phyloP scores from a whole-genome alignment of 192 early-diverging fungal species.

The Umbelopsis sp. region DNA sequence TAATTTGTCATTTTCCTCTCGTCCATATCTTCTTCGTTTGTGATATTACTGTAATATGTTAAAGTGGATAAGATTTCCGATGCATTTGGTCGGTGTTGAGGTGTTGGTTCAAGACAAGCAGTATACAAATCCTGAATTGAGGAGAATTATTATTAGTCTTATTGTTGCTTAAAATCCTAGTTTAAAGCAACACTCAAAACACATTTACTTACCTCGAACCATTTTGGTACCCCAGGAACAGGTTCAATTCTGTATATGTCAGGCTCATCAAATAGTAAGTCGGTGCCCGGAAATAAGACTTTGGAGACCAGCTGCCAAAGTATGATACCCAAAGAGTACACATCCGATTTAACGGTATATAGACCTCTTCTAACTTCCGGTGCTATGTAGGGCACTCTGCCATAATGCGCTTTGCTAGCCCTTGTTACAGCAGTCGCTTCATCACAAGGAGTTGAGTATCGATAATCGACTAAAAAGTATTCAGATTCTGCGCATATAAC shows the following conservation, averaged over 20 bases:
- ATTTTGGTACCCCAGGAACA: conserved; percentile 36
- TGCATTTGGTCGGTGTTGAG: conserved; percentile 34
- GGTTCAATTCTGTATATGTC: conserved; percentile 32
- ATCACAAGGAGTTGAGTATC: conserved; percentile 33
- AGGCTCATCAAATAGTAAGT: conserved; percentile 26
- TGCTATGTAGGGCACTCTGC: conserved; percentile 55
- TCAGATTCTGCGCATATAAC: conserved; percentile 38
- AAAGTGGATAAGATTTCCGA: conserved; percentile 18
- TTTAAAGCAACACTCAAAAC: background rate
- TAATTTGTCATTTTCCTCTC: conserved; percentile 30
- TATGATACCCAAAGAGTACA: conserved; percentile 58
- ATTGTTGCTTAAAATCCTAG: background rate
- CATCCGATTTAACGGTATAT: conserved; percentile 52
- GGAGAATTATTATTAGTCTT: background rate
- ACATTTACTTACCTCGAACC: conserved; percentile 22
- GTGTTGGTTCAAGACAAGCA: conserved; percentile 31
- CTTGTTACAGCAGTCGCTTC: conserved; percentile 36
- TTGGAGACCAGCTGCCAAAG: conserved; percentile 54
- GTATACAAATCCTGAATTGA: conserved; percentile 17
- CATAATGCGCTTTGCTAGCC: conserved; percentile 52
- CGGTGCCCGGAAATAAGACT: conserved; percentile 36
- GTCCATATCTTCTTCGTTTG: background rate
- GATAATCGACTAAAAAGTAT: conserved; percentile 43
- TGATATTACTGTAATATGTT: conserved; percentile 1
- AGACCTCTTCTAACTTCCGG: conserved; percentile 55